Evolutionary conservation across 1,139 yeast species (phyloP), one percentile per base, ranked within the genome.

Genomic region (Maudiozyma humilis): DNA sequence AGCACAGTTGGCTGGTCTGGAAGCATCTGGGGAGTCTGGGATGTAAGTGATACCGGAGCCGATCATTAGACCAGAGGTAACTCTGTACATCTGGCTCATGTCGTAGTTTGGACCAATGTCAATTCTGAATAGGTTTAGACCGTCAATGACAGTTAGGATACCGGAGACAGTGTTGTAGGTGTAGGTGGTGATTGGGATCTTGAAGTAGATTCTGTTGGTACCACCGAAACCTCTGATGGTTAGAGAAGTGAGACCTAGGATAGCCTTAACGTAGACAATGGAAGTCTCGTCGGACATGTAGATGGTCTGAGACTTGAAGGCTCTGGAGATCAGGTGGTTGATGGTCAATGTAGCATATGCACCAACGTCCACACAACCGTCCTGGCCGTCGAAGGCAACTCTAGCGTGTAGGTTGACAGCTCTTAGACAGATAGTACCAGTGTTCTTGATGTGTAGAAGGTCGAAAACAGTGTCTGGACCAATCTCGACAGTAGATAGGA

Each of bases 51-150:
- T 7, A 42, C 41, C 41, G 15, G 40, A 20, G 35, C 35, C 38
- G 8, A 34, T 10, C 18, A 10, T 13, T 8, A 33, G n/a, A 29
- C 17, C 15, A 14, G 17, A 13, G 17, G 38, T 40, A n/a, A 27
- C 29, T 40, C 36, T 40, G 29, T 17, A 15, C 17, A 39, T 16
- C 16, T 17, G 27, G 17, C 17, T n/a, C 3, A 27, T 14, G 8
- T 42, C 41, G 34, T 42, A 43, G 13, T 44, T 46, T 2, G 40
- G 30, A 38, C 50, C 50, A 39, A 47, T 41, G 31, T 47, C 44
- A 8, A 47, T 25, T 6, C n/a, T 15, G 33, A 41, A 18, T 12
- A 38, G 14, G 31, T 20, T n/a, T 17, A 35, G 18, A 20, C 40
- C 38, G 17, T 12, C 18, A 7, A 38, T 40, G 15, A 40, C 34